These are phyloP conservation scores for Casuarina cunninghamiana DNA, from an alignment of 306 rosid species.

Conservation along the genomic window DNA sequence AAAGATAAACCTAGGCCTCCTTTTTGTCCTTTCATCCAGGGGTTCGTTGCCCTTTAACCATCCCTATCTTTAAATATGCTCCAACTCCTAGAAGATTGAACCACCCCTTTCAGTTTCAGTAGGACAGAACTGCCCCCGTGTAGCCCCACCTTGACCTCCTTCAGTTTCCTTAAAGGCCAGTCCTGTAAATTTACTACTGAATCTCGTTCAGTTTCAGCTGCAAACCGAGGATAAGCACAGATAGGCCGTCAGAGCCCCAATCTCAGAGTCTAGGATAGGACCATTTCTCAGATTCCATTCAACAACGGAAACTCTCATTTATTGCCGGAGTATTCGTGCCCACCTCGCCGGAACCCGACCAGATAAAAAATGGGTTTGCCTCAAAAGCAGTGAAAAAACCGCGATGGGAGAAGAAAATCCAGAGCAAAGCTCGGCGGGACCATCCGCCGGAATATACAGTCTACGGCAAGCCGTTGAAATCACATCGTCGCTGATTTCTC, in stretches of 20 bases:
- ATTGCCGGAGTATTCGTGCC: constrained; percentile 39
- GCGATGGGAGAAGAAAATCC: constrained; percentile 51
- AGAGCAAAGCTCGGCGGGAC: constrained; percentile 31
- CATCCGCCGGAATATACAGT: constrained; percentile 25
- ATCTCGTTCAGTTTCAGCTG: constrained; percentile 36
- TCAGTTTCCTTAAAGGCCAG: constrained; percentile 21
- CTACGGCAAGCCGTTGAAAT: constrained; percentile 47
- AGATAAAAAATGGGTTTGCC: constrained; percentile 40
- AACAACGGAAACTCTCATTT: constrained; percentile 4
- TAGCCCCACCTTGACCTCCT: background rate
- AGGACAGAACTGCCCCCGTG: constrained; percentile 32
- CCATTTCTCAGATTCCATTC: constrained; percentile 23
- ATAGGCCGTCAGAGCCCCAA: constrained; percentile 23
- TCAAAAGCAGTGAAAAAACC: constrained; percentile 35
- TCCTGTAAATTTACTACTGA: constrained; percentile 23
- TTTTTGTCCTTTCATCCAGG: constrained; percentile 13
- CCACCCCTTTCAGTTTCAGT: constrained; percentile 18
- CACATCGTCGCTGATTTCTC: constrained; percentile 55
- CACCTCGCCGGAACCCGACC: constrained; percentile 12
- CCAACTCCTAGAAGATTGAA: constrained; percentile 33
- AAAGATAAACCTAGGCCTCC: background rate
- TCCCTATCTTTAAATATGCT: constrained; percentile 24
- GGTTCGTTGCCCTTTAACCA: background rate
- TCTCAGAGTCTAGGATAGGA: constrained; percentile 16
- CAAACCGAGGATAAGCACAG: constrained; percentile 43